These are phyloP conservation scores for Metschnikowia henanensis DNA, from an alignment of 805 yeast genomes.

Conservation along the genomic window DNA sequence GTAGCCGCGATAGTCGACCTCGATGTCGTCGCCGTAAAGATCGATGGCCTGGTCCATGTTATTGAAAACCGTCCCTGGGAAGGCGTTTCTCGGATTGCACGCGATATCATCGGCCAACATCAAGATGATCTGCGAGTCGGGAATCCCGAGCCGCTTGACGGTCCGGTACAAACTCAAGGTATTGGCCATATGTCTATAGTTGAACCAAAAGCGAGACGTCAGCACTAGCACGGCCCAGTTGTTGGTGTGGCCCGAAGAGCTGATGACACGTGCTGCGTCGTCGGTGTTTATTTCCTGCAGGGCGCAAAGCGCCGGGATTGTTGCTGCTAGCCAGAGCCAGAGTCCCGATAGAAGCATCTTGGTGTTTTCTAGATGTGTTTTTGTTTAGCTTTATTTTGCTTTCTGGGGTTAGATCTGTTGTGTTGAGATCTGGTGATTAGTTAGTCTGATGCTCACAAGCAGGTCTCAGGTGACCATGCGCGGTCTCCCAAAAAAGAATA, in stretches of 20 bases:
- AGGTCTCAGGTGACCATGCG: not conserved
- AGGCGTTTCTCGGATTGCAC: slow-evolving; percentile 93
- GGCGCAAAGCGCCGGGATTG: not conserved
- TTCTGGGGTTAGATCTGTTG: not conserved
- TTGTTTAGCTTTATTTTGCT: not conserved
- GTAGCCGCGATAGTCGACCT: slow-evolving; percentile 96
- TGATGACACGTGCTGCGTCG: slow-evolving; percentile 14
- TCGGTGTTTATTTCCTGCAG: not conserved
- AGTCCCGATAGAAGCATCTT: slow-evolving; percentile 2
- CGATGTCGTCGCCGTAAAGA: slow-evolving; percentile 90
- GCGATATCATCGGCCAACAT: slow-evolving; percentile 98
- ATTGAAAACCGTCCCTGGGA: slow-evolving; percentile 94
- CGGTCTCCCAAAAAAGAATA: too few relatives aligned
- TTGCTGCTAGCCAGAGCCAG: slow-evolving; percentile 1
- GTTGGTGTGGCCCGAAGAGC: slow-evolving; percentile 54
- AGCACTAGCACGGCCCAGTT: slow-evolving; percentile 90
- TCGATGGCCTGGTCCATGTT: slow-evolving; percentile 91
- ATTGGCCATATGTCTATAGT: slow-evolving; percentile 97
- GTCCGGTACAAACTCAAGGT: slow-evolving; percentile 93
- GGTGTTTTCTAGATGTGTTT: not conserved
- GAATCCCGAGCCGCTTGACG: slow-evolving; percentile 93
- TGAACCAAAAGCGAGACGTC: slow-evolving; percentile 97
- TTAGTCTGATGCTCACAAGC: not conserved
- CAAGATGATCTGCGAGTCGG: slow-evolving; percentile 94
- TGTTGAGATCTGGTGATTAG: not conserved